Conservation (phyloP, 139 green algal genomes). For the Spirogloea muscicola region DNA sequence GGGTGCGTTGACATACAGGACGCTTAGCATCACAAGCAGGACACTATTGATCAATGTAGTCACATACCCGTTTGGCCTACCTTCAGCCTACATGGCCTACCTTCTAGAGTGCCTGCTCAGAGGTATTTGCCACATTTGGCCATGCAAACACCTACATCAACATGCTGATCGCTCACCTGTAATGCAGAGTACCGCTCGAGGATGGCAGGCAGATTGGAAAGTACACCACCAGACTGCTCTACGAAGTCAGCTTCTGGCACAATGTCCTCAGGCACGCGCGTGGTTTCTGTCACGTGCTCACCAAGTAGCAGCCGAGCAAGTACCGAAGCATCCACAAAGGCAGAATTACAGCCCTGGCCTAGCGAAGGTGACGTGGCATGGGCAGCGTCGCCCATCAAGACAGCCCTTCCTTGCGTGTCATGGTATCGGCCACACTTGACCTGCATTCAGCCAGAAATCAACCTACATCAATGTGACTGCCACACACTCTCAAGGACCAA, state of each 20-base stretch:
- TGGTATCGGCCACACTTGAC: slow-evolving; percentile 31
- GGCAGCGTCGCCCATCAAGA: slow-evolving; percentile 48
- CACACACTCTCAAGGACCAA: no score
- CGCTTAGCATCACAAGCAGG: no score
- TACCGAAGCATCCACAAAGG: slow-evolving; percentile 36
- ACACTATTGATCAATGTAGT: no score
- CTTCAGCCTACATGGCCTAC: no score
- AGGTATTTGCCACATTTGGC: no score
- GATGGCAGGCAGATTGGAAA: not conserved
- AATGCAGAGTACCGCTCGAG: slow-evolving; percentile 1
- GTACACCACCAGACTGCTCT: not conserved
- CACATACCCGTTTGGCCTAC: no score
- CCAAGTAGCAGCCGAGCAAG: slow-evolving; percentile 16
- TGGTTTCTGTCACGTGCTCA: not conserved
- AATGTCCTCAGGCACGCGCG: not conserved
- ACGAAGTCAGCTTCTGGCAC: not conserved
- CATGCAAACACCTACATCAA: no score
- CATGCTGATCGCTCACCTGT: slow-evolving; percentile 4
- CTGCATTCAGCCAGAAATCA: not conserved
- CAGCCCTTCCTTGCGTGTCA: not conserved
- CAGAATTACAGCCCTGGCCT: slow-evolving; percentile 51
- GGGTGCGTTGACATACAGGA: no score
- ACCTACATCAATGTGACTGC: no score
- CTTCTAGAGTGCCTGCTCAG: no score
- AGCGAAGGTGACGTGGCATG: slow-evolving; percentile 36